Evolutionary conservation across 345 rosid genomes (phyloP), one percentile per base, ranked within the genome.

Genomic region (Microthlaspi erraticum): DNA sequence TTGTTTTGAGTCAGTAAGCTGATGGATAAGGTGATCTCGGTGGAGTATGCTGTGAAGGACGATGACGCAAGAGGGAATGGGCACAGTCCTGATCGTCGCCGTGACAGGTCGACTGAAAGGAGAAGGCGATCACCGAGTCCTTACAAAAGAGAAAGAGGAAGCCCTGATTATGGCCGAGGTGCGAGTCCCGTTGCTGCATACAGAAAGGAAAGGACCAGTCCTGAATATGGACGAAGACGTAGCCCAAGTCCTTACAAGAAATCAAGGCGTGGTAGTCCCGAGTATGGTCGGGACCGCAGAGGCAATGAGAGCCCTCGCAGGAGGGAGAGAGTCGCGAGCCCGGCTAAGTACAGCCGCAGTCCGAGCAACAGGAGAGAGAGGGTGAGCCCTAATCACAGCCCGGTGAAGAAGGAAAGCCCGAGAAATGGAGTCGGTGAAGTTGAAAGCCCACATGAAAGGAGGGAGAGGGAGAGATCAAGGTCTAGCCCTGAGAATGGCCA

Each of bases 121-220:
- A 82, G 90, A 78, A 84, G 90, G 73, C 81, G 86, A 52, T 91
- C 97, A 10, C 88, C 91, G 37, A 83, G 87, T 78, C 97, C 98
- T 10, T 87, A 86, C 61, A 82, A 81, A 29, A 91, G 88, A 72
- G 94, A 88, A 70, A 83, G 97, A 71, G 96, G 88, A 5, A 93
- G 97, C 81, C 98, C 97, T 60, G 97, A 93, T 42, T 89, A 93
- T 78, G 97, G 98, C 10, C 88, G 82, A 71, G 94, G 94, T 32
- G 78, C 81, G 53, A 88, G 92, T 74, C 94, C 82, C 20, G 82
- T 81, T 64, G 80, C 69, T n/a, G 63, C 86, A 36, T 70, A 82
- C 72, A 66, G 75, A 38, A 86, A 82, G 62, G 92, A 85, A 41
- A 85, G 95, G 79, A 85, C 71, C 36, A 90, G 96, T 70, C 93